A percentile compares a stretch with the other conserved stretches of the same genome.
Conservation (phyloP, 2,329 filamentous ascomycete species). For the Ascochyta rabiei region DNA sequence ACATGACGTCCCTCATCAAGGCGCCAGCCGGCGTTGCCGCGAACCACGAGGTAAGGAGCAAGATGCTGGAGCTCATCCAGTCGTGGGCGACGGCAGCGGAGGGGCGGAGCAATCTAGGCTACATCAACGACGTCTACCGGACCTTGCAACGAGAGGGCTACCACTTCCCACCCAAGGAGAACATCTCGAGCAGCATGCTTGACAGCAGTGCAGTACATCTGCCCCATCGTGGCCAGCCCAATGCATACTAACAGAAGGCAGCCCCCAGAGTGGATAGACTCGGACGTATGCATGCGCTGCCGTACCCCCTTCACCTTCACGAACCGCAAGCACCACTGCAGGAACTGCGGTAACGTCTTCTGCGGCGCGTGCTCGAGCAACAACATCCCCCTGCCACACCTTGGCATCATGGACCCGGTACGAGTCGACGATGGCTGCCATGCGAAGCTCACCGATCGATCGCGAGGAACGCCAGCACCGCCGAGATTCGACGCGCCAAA, state of each 20-base stretch:
- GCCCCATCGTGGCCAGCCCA: not conserved
- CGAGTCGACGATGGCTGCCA: constrained; percentile 97
- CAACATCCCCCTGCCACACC: constrained; percentile 82
- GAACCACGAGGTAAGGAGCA: constrained; percentile 83
- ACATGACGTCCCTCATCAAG: constrained; percentile 86
- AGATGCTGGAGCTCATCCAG: constrained; percentile 93
- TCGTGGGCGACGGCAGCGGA: constrained; percentile 91
- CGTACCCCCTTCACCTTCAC: constrained; percentile 95
- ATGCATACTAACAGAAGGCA: constrained; percentile 47
- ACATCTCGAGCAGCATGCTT: constrained; percentile 95
- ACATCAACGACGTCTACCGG: constrained; percentile 87
- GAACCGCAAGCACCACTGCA: constrained; percentile 97
- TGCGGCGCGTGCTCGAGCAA: constrained; percentile 95
- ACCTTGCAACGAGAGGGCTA: constrained; percentile 83
- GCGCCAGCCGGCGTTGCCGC: constrained; percentile 74
- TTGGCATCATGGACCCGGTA: constrained; percentile 89
- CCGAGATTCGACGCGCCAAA: constrained; percentile 57
- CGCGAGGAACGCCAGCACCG: constrained; percentile 51
- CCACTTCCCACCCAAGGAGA: constrained; percentile 83
- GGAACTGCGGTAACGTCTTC: constrained; percentile 97
- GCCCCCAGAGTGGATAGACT: constrained; percentile 97
- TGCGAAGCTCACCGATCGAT: constrained; percentile 81
- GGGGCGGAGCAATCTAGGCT: constrained; percentile 78
- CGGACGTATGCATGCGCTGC: constrained; percentile 98
- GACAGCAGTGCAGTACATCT: constrained; percentile 87